phyloP scores from a whole-genome alignment of 495 filamentous ascomycete genomes.

The Podospora anserina region DNA sequence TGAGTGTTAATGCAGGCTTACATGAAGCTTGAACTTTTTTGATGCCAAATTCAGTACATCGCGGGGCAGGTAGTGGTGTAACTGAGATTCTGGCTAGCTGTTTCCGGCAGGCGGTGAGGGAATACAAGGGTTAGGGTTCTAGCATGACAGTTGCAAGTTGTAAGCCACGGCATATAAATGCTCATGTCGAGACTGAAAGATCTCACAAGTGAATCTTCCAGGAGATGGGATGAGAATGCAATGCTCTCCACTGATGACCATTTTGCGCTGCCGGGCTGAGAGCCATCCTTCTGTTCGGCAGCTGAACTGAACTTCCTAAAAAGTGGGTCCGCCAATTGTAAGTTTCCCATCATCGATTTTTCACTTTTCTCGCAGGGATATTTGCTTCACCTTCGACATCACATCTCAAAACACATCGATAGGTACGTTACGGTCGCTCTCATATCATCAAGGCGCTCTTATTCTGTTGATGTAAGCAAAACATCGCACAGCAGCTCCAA shows the following conservation, averaged over 20 bases:
- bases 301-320: not conserved
- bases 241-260: too few relatives aligned
- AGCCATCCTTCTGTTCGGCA: not conserved
- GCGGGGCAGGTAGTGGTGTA: not conserved
- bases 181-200: not conserved
- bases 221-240: too few relatives aligned
- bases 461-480: not conserved
- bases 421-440: not conserved
- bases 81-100: not conserved
- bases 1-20: not conserved
- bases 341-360: slow-evolving; percentile 11
- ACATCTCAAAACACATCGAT: not conserved
- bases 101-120: not conserved
- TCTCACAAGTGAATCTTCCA: not conserved
- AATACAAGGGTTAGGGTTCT: not conserved
- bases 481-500: not conserved
- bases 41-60: not conserved
- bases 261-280: too few relatives aligned
- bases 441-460: not conserved
- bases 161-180: too few relatives aligned
- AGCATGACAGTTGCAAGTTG: not conserved
- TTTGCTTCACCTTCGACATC: not conserved
- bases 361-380: not conserved
- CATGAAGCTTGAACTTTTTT: not conserved
- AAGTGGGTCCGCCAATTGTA: not conserved